phyloP scores from a whole-genome alignment of 305 asterid species.

The Nicotiana rustica region DNA sequence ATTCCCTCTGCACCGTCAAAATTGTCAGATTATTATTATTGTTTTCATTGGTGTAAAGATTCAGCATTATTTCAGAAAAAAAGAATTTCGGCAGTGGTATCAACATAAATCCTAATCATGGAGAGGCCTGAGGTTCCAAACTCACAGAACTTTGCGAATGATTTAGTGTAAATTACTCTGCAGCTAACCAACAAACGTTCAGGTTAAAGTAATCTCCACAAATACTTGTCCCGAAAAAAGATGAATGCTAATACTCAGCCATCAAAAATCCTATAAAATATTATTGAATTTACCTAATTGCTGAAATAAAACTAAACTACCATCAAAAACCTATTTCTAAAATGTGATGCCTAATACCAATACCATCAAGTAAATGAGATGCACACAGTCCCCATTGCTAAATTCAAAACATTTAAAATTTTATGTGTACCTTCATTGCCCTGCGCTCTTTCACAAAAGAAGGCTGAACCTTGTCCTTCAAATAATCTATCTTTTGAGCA shows the following conservation, averaged over 20 bases:
- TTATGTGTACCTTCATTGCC: constrained; percentile 65
- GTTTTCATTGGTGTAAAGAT: neutral
- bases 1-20: constrained; percentile 56
- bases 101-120: neutral
- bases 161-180: neutral
- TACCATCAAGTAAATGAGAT: neutral
- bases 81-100: neutral
- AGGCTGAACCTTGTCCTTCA: constrained; percentile 78
- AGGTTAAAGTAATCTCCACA: neutral
- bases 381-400: constrained; percentile 9
- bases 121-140: constrained; percentile 25
- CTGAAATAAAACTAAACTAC: constrained; percentile 22
- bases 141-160: neutral
- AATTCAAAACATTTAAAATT: neutral
- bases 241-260: constrained; percentile 14
- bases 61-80: neutral
- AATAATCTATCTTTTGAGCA: constrained; percentile 75
- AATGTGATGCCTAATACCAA: neutral
- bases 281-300: constrained; percentile 27
- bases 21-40: constrained; percentile 21
- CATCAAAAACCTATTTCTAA: constrained; percentile 10
- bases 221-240: constrained; percentile 24
- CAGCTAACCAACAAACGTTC: constrained; percentile 25
- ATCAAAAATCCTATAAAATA: constrained; percentile 21
- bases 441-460: constrained; percentile 82